Percentiles rank a stretch among this genome's conserved stretches.
Conservation (phyloP, 352 stramenopile species). For the Halophytophthora polymorphica region DNA sequence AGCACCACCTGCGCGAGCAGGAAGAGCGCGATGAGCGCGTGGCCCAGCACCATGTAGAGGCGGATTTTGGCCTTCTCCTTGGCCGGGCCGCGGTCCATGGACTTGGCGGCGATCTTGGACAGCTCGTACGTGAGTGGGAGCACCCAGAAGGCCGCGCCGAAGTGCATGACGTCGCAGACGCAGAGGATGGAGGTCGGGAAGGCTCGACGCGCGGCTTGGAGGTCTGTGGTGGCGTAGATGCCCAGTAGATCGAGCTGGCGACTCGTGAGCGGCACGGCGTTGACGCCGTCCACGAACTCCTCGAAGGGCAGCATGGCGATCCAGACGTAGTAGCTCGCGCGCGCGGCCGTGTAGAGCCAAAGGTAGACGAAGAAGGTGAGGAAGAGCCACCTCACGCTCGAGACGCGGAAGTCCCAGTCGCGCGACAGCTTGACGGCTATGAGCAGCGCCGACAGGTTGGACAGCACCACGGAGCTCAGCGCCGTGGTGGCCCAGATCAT, state of each 20-base stretch:
- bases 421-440: constrained; percentile 43
- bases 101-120: constrained; percentile 47
- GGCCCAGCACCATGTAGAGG: constrained; percentile 30
- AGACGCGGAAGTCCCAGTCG: constrained; percentile 47
- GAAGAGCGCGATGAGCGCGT: constrained; percentile 30
- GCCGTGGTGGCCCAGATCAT: constrained; percentile 37
- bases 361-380: constrained; percentile 52
- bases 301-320: constrained; percentile 28
- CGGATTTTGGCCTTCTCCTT: constrained; percentile 44
- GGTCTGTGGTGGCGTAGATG: constrained; percentile 37
- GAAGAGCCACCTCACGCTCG: constrained; percentile 59
- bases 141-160: constrained; percentile 45
- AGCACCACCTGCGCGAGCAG: constrained; percentile 22
- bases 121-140: constrained; percentile 59
- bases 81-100: constrained; percentile 53
- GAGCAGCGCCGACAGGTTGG: constrained; percentile 29
- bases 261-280: constrained; percentile 23
- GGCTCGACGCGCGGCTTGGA: constrained; percentile 20
- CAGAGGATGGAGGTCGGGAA: constrained; percentile 35
- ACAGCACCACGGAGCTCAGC: constrained; percentile 28
- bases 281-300: constrained; percentile 35
- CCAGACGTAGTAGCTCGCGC: constrained; percentile 41
- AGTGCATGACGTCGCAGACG: constrained; percentile 48
- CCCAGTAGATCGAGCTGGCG: constrained; percentile 48
- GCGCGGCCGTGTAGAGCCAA: constrained; percentile 32